Conservation (phyloP, 345 rosid species). For the Cardamine resedifolia region DNA sequence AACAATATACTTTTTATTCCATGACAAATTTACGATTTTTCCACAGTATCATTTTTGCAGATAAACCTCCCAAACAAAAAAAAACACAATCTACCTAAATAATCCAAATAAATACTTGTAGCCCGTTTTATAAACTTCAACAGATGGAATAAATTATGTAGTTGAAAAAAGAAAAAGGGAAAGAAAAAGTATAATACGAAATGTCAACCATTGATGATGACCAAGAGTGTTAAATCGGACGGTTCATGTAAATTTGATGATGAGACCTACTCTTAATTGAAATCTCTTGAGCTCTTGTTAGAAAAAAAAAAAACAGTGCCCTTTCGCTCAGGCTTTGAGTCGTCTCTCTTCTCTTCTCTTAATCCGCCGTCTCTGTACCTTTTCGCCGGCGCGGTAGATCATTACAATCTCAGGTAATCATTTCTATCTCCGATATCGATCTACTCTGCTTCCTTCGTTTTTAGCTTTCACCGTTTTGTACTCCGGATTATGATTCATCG, state of each 20-base stretch:
- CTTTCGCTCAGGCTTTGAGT: conserved; percentile 38
- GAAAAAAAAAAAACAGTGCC: not conserved
- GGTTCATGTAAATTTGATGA: conserved; percentile 2
- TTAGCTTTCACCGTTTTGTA: conserved; percentile 5
- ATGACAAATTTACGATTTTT: not conserved
- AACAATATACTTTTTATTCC: too few species aligned
- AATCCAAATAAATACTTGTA: not conserved
- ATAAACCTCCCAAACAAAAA: not conserved
- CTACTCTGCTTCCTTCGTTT: not conserved
- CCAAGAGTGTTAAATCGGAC: conserved; percentile 1
- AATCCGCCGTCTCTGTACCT: conserved; percentile 27
- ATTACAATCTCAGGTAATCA: conserved; percentile 13
- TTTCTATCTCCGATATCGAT: not conserved
- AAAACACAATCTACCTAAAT: too few species aligned
- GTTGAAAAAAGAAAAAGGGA: not conserved
- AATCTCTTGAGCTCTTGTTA: conserved; percentile 3
- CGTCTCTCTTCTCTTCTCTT: conserved; percentile 24
- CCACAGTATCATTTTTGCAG: not conserved
- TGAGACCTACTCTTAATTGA: conserved; percentile 24
- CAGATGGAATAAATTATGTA: conserved; percentile 23
- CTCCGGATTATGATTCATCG: not conserved
- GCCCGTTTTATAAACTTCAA: not conserved
- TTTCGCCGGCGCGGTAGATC: conserved; percentile 34
- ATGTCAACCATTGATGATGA: conserved; percentile 32
- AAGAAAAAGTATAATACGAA: not conserved